Percentiles rank a stretch among this genome's conserved stretches.
Evolutionary conservation across 116 monocot genomes (phyloP).

Genomic region (Phalaenopsis hybrid): DNA sequence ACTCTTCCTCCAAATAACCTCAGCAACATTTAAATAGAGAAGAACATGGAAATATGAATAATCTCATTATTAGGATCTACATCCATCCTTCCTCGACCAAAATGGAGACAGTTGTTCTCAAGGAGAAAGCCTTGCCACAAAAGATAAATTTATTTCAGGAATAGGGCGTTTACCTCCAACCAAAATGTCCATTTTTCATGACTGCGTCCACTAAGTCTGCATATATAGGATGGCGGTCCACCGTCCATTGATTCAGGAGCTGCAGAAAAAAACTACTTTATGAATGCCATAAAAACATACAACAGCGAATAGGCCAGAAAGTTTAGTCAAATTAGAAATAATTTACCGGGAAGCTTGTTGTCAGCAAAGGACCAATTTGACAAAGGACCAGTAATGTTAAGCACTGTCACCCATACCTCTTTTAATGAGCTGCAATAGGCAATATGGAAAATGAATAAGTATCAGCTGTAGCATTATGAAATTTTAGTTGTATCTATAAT

Average conservation of each 20-base stretch:
- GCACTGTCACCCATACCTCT: conserved; percentile 76
- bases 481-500: background rate
- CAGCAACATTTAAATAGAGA: background rate
- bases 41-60: background rate
- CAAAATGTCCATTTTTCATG: conserved; percentile 85
- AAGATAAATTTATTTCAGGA: background rate
- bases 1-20: background rate
- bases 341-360: conserved; percentile 61
- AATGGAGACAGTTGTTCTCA: background rate
- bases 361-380: conserved; percentile 94
- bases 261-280: conserved; percentile 23
- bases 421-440: conserved; percentile 50
- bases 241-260: conserved; percentile 56
- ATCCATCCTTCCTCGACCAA: background rate
- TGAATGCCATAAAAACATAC: background rate
- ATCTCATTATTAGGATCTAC: background rate
- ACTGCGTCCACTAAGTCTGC: conserved; percentile 72
- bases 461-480: background rate
- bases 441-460: conserved; percentile 4
- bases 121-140: background rate
- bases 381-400: conserved; percentile 91
- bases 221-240: conserved; percentile 84
- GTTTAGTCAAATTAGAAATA: conserved; percentile 2
- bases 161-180: conserved; percentile 64
- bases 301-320: background rate